phyloP scores from a whole-genome alignment of 768 basidiomycete genomes.

The Austroboletus festivus region DNA sequence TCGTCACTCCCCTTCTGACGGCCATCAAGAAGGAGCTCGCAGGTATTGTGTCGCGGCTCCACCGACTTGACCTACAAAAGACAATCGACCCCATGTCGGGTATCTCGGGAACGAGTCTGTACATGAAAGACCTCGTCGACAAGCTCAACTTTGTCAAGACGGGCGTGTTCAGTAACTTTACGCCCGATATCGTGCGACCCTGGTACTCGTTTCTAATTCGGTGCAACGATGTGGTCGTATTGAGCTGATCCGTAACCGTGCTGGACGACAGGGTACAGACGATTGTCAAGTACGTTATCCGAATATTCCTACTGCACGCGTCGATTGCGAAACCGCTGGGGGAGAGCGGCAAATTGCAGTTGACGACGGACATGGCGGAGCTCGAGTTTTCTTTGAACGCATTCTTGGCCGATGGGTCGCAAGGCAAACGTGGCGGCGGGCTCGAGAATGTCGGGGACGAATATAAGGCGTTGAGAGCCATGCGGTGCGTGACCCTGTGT shows the following conservation, averaged over 20 bases:
- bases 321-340: conserved; percentile 89
- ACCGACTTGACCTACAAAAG: conserved; percentile 80
- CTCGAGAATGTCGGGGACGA: conserved; percentile 82
- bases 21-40: conserved; percentile 80
- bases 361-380: conserved; percentile 95
- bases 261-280: conserved; percentile 47
- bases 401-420: conserved; percentile 60
- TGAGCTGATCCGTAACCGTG: conserved; percentile 3
- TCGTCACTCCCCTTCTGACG: conserved; percentile 59
- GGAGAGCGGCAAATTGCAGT: conserved; percentile 89
- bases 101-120: conserved; percentile 57
- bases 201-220: conserved; percentile 50
- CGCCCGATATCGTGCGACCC: conserved; percentile 67
- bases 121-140: conserved; percentile 84
- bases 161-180: conserved; percentile 72
- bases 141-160: conserved; percentile 74
- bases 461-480: conserved; percentile 78
- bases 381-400: conserved; percentile 89
- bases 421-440: conserved; percentile 59
- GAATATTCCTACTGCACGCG: conserved; percentile 88
- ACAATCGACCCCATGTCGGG: conserved; percentile 61
- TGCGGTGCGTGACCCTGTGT: conserved; percentile 63
- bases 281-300: conserved; percentile 77
- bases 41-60: conserved; percentile 76
- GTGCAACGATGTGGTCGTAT: neutral